These are phyloP conservation scores for Citrus glauca DNA, from an alignment of 345 rosid genomes.

Conservation along the genomic window DNA sequence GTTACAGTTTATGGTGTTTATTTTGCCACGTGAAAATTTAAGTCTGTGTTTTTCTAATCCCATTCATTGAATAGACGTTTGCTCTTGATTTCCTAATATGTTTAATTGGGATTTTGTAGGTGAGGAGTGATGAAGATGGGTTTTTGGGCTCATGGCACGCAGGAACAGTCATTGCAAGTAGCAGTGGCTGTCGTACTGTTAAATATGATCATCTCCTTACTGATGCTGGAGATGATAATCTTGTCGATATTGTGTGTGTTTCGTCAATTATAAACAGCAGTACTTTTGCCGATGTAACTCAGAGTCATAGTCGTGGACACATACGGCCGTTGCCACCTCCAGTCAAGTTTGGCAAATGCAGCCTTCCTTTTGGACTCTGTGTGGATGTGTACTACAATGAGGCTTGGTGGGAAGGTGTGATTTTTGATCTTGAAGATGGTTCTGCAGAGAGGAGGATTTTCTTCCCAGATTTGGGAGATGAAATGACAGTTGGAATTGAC, in stretches of 20 bases:
- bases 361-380: slow-evolving; percentile 52
- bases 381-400: slow-evolving; percentile 55
- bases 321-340: slow-evolving; percentile 63
- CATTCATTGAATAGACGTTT: not conserved
- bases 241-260: slow-evolving; percentile 41
- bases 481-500: slow-evolving; percentile 31
- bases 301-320: slow-evolving; percentile 27
- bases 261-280: slow-evolving; percentile 32
- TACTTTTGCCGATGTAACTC: slow-evolving; percentile 9
- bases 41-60: not conserved
- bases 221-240: slow-evolving; percentile 34
- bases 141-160: slow-evolving; percentile 77
- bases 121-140: slow-evolving; percentile 70
- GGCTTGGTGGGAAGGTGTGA: slow-evolving; percentile 93
- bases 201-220: slow-evolving; percentile 52
- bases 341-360: slow-evolving; percentile 18
- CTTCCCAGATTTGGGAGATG: slow-evolving; percentile 88
- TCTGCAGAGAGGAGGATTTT: slow-evolving; percentile 48
- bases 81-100: not conserved
- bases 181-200: slow-evolving; percentile 18
- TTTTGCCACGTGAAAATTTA: not conserved
- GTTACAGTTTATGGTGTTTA: not conserved
- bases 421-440: slow-evolving; percentile 53
- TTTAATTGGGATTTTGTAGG: slow-evolving; percentile 31
- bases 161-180: slow-evolving; percentile 39